Base-by-base conservation (phyloP, 2,329 filamentous ascomycete genomes). In the Fusarium veterinarium region DNA sequence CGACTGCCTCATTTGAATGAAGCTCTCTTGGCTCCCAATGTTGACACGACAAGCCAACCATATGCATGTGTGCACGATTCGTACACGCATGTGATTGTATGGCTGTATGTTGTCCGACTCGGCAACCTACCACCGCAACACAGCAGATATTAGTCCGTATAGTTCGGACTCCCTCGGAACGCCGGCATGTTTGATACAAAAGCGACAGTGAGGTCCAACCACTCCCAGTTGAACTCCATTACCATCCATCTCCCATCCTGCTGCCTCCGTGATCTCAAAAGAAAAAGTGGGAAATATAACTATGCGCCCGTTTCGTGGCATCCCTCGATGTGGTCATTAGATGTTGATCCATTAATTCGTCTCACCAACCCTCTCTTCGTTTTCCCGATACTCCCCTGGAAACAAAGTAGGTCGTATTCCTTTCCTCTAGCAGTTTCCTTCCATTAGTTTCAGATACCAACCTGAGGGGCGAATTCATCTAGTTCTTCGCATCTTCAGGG, bases 321-420 rank as follows among this genome's bases (percentile, higher is more conserved):
- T 55, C 51, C 41, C 61, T 60, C 52, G 51, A 37, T 68, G 52
- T 71, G 62, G 71, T 73, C 71, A 74, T 73, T 68, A 71, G 44
- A 65, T 73, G 63, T 46, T 68, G 67, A 60, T 74, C 71, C 71
- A 73, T 73, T 73, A 74, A 73, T 68, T 73, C 71, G 59, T 74
- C 56, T 59, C 69, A 49, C 61, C 52, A 44, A 64, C 71, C 51
- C 23, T 46, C 57, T 37, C 60, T 58, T 74, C 38, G 38, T 59
- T 68, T 49, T 60, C 42, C 44, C 38, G 19, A 48, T 25, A 31
- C 28, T 45, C 42, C 45, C 31, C 45, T 41, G 30, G 53, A n/a
- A 46, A 60, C 44, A 14, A 68, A 45, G 31, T 40, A 59, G 20
- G 25, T 38, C 20, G n/a, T 35, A 35, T 20, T 31, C n/a, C 51